Base-by-base conservation (phyloP, 2,329 filamentous ascomycete genomes). In the Sarocladium kiliense region DNA sequence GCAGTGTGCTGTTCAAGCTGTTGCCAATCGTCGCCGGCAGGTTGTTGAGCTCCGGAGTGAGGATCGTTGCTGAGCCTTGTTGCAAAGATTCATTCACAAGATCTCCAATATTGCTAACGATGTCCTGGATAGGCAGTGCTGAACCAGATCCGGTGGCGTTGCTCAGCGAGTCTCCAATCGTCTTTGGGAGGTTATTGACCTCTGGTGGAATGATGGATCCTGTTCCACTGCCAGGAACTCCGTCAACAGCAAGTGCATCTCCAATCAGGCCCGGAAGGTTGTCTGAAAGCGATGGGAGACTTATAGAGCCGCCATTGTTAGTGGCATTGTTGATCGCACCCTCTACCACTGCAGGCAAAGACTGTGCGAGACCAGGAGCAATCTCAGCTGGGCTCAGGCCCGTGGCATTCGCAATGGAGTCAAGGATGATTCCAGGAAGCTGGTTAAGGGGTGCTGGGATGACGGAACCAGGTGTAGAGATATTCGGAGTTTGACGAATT, bases 41-140 rank as follows among this genome's bases (percentile, higher is more conserved):
- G 18, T 53, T 41, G 16, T 53, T 53, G 6, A 53, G 50, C 32
- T 39, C 50, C 5, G 50, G 50, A 11, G 19, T 41, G 9, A 53
- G 34, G 25, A 53, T 53, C 7, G 32, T 41, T 2, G 3, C 16
- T 14, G 50, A 39, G 3, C 50, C 50, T n/a, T 53, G 32, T 14
- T 41, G 19, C 2, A 53, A 23, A n/a, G 50, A 32, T 26, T 12
- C 50, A 18, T 53, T 53, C 6, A 53, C 23, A 11, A 53, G 50
- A 27, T 26, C 36, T 10, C 14, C 23, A 14, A 53, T 32, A 21
- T 36, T 53, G 2, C 19, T 3, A 4, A 53, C 50, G 18, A 53
- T 27, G 23, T 53, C 50, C 3, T 10, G 36, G 21, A 41, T 18
- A 16, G 50, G 36, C 11, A 41, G 6, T 9, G 19, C 11, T 21